Conservation (phyloP, 352 stramenopile species). For the Globisporangium splendens region DNA sequence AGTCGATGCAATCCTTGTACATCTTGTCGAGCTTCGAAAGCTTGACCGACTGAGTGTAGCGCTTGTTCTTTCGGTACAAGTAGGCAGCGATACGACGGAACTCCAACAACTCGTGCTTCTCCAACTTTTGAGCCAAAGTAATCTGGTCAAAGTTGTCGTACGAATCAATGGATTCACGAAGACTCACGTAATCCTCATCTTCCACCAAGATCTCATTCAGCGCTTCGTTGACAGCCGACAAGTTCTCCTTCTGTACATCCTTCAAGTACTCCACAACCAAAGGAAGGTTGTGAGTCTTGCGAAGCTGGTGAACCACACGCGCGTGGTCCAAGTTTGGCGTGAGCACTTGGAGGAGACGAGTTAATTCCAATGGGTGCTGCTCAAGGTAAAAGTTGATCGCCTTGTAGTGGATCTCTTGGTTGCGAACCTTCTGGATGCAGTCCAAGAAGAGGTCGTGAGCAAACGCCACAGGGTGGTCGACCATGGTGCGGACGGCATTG, state of each 20-base stretch:
- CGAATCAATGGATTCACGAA: conserved; percentile 97
- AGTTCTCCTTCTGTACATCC: conserved; percentile 98
- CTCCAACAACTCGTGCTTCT: conserved; percentile 99
- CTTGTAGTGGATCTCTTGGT: conserved; percentile 99
- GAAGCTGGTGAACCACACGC: conserved; percentile 97
- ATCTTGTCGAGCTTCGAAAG: conserved; percentile 99
- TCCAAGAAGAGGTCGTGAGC: conserved; percentile 99
- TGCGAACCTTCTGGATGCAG: conserved; percentile 98
- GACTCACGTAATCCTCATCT: conserved; percentile 97
- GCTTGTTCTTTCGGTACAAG: conserved; percentile 99
- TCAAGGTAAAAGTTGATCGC: conserved; percentile 99
- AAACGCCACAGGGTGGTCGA: conserved; percentile 96
- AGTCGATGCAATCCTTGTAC: conserved; percentile 99
- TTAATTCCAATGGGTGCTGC: conserved; percentile 96
- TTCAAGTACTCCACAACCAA: conserved; percentile 98
- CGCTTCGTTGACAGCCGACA: conserved; percentile 98
- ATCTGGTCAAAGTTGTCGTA: conserved; percentile 99
- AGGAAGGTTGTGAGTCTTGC: conserved; percentile 96
- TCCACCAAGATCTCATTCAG: conserved; percentile 96
- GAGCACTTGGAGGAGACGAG: conserved; percentile 96
- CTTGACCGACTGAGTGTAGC: conserved; percentile 96
- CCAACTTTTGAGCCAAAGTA: conserved; percentile 96
- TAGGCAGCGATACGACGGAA: conserved; percentile 99
- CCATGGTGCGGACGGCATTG: conserved; percentile 99
- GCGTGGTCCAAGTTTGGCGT: conserved; percentile 98